Percentiles rank a stretch among this genome's conserved stretches.
phyloP scores from a whole-genome alignment of 208 protist genomes.

The Leishmania tropica region DNA sequence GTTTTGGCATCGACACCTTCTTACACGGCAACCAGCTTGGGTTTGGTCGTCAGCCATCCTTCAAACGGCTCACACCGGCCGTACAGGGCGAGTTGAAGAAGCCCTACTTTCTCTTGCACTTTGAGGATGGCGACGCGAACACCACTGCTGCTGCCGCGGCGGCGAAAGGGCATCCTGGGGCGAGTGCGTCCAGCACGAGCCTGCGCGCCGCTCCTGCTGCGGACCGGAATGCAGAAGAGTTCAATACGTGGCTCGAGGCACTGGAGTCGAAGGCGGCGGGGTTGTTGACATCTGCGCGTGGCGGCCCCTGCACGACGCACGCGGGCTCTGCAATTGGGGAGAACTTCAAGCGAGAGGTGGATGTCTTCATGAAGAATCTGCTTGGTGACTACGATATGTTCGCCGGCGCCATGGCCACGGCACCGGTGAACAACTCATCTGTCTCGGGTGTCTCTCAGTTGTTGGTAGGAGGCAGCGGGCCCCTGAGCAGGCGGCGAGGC shows the following conservation, averaged over 20 bases:
- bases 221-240: slow-evolving; percentile 29
- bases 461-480: not conserved
- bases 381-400: slow-evolving; percentile 27
- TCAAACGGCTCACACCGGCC: slow-evolving; percentile 34
- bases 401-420: not conserved
- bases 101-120: slow-evolving; percentile 15
- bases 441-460: not conserved
- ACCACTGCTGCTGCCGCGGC: not conserved
- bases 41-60: slow-evolving; percentile 64
- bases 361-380: slow-evolving; percentile 36
- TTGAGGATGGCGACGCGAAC: not conserved
- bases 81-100: slow-evolving; percentile 3
- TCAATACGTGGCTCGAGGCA: slow-evolving; percentile 31
- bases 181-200: not conserved
- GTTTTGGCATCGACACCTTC: slow-evolving; percentile 73
- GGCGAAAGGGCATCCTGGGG: not conserved
- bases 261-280: slow-evolving; percentile 12
- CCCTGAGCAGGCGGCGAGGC: not conserved
- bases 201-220: not conserved
- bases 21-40: slow-evolving; percentile 66
- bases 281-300: slow-evolving; percentile 1
- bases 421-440: not conserved
- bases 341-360: slow-evolving; percentile 49
- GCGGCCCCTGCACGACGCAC: not conserved
- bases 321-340: slow-evolving; percentile 8